Evolutionary conservation across 768 basidiomycete genomes (phyloP).

Genomic region (Infundibulicybe gibba): DNA sequence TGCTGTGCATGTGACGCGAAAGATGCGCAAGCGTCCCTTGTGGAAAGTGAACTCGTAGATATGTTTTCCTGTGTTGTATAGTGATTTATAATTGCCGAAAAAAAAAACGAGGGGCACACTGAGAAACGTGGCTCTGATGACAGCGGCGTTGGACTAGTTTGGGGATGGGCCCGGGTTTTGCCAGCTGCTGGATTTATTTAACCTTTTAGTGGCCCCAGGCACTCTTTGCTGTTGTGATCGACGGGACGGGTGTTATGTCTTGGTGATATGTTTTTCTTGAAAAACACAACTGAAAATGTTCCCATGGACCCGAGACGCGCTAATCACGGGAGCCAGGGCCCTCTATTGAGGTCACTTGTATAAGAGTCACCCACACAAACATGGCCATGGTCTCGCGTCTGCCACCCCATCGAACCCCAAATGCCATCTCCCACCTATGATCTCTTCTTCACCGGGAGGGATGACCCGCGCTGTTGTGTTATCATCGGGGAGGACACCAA

Average conservation of each 20-base stretch:
- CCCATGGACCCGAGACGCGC: constrained; percentile 46
- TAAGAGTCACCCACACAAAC: constrained; percentile 26
- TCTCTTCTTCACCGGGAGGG: constrained; percentile 67
- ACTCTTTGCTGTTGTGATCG: too few relatives aligned
- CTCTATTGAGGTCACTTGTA: constrained; percentile 35
- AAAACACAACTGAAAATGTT: constrained; percentile 45
- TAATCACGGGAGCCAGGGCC: constrained; percentile 48
- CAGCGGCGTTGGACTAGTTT: constrained; percentile 24
- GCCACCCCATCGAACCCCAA: constrained; percentile 27
- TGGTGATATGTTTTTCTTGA: too few relatives aligned
- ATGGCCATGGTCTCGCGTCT: constrained; percentile 27
- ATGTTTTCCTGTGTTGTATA: constrained; percentile 14
- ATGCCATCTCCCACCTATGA: constrained; percentile 44
- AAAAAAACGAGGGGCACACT: too few relatives aligned
- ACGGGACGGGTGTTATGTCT: constrained; percentile 23
- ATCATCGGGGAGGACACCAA: constrained; percentile 63
- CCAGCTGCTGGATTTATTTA: constrained; percentile 28
- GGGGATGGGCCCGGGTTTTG: constrained; percentile 29
- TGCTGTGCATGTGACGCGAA: constrained; percentile 84
- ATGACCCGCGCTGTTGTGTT: constrained; percentile 64
- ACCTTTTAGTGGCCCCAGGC: constrained; percentile 27
- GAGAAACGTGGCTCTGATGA: constrained; percentile 4
- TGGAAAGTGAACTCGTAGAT: constrained; percentile 78
- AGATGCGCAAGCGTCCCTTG: constrained; percentile 79
- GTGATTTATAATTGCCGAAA: background rate